A percentile compares a stretch with the other conserved stretches of the same genome.
Conservation (phyloP, 306 rosid genomes). For the Calophaca sinica region DNA sequence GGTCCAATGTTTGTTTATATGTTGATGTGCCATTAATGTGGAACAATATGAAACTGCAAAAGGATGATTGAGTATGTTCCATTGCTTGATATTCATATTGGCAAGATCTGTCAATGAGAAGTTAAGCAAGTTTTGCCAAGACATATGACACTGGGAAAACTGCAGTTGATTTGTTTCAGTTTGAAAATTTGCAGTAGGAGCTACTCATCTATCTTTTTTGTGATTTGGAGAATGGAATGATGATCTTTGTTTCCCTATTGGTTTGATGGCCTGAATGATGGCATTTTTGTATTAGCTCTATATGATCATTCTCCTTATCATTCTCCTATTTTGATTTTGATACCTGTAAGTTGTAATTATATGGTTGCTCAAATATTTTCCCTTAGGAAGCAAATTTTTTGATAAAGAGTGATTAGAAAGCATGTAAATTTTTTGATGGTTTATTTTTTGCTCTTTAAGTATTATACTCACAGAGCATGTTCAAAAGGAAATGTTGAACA, state of each 20-base stretch:
- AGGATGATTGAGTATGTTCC: too few relatives aligned
- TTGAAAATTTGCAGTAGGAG: not conserved
- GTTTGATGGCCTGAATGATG: conserved; percentile 58
- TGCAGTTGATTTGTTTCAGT: not conserved
- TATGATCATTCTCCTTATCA: conserved; percentile 56
- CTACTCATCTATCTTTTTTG: not conserved
- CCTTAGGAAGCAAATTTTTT: not conserved
- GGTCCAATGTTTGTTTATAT: not conserved
- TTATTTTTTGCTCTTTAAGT: not conserved
- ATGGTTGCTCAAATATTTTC: not conserved
- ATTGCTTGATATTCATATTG: too few relatives aligned
- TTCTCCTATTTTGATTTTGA: not conserved
- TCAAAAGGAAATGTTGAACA: not conserved
- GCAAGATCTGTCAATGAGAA: too few relatives aligned
- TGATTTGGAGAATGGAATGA: not conserved
- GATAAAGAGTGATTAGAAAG: too few relatives aligned
- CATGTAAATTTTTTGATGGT: not conserved
- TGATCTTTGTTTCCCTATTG: conserved; percentile 46
- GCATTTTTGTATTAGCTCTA: conserved; percentile 49
- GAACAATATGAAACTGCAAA: too few relatives aligned
- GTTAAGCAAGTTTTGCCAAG: too few relatives aligned
- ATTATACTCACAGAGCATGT: not conserved
- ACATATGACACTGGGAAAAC: not conserved
- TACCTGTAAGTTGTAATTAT: not conserved
- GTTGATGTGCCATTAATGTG: not conserved